Conservation (phyloP, 139 green algal species). For the Asterochloris erici region DNA sequence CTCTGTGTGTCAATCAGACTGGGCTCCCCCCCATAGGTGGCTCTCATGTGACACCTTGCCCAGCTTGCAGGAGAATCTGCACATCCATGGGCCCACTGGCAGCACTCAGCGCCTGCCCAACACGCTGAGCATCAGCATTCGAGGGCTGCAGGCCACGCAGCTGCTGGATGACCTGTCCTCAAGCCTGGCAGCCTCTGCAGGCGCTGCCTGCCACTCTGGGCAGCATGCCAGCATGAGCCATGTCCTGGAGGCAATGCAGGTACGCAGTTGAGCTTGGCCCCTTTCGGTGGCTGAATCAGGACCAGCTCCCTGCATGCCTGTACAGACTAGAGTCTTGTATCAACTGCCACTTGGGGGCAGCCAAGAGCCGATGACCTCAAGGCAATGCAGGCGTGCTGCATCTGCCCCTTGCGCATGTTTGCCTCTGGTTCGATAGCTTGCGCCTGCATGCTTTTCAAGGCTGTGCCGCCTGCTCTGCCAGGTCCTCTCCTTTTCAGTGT, state of each 20-base stretch:
- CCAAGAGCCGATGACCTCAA: neutral
- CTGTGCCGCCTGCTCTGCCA: too few relatives aligned
- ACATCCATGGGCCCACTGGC: constrained; percentile 59
- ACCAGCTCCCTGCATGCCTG: neutral
- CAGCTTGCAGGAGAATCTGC: constrained; percentile 18
- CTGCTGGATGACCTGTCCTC: constrained; percentile 46
- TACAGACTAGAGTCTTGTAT: neutral
- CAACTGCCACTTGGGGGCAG: neutral
- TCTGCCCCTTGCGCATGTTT: neutral
- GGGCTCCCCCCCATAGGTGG: too few relatives aligned
- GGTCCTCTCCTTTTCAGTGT: too few relatives aligned
- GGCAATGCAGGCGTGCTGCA: neutral
- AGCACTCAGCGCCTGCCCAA: constrained; percentile 58
- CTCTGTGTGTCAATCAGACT: too few relatives aligned
- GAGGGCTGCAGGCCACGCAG: constrained; percentile 36
- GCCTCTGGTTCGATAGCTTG: too few relatives aligned
- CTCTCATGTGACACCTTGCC: neutral
- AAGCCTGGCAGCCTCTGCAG: constrained; percentile 62
- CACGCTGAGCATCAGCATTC: constrained; percentile 74
- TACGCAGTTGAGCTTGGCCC: neutral
- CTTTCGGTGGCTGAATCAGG: neutral
- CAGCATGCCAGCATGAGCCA: constrained; percentile 11
- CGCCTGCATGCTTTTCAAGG: too few relatives aligned
- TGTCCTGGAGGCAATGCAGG: constrained; percentile 9
- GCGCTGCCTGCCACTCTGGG: constrained; percentile 67